These are phyloP conservation scores for Penicillium coprophilum DNA, from an alignment of 495 filamentous ascomycete species.

Conservation along the genomic window DNA sequence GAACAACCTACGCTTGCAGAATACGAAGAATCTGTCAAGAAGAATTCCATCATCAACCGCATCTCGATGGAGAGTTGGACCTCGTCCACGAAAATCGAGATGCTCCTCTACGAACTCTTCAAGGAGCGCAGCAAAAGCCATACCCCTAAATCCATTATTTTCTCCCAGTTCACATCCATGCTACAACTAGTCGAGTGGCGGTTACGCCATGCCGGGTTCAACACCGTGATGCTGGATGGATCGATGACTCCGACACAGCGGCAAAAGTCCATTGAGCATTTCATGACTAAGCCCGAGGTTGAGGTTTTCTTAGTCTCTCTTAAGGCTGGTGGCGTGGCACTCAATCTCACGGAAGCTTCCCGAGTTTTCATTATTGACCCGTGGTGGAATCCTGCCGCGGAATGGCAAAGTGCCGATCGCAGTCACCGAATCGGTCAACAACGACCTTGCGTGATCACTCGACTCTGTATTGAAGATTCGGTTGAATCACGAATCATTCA, in stretches of 20 bases:
- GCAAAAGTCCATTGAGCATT: constrained; percentile 86
- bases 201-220: constrained; percentile 89
- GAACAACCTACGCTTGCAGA: constrained; percentile 93
- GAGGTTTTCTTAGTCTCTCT: constrained; percentile 94
- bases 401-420: constrained; percentile 96
- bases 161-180: constrained; percentile 73
- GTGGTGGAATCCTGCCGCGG: constrained; percentile 97
- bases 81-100: constrained; percentile 95
- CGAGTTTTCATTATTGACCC: constrained; percentile 95
- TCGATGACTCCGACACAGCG: constrained; percentile 92
- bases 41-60: constrained; percentile 92
- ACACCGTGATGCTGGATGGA: constrained; percentile 95
- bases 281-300: constrained; percentile 90
- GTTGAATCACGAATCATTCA: constrained; percentile 93
- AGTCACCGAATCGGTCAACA: constrained; percentile 96
- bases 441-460: constrained; percentile 89
- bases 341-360: constrained; percentile 93
- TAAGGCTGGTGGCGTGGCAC: constrained; percentile 91
- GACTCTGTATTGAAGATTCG: constrained; percentile 91
- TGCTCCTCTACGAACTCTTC: constrained; percentile 89
- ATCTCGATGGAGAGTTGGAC: constrained; percentile 98
- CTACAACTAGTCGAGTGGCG: constrained; percentile 89
- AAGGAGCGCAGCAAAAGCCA: constrained; percentile 84
- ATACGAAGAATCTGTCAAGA: constrained; percentile 79
- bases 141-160: constrained; percentile 83